Percentiles rank a stretch among this genome's conserved stretches.
phyloP scores from a whole-genome alignment of 2,329 filamentous ascomycete species.

The Epichloe coenophiala region DNA sequence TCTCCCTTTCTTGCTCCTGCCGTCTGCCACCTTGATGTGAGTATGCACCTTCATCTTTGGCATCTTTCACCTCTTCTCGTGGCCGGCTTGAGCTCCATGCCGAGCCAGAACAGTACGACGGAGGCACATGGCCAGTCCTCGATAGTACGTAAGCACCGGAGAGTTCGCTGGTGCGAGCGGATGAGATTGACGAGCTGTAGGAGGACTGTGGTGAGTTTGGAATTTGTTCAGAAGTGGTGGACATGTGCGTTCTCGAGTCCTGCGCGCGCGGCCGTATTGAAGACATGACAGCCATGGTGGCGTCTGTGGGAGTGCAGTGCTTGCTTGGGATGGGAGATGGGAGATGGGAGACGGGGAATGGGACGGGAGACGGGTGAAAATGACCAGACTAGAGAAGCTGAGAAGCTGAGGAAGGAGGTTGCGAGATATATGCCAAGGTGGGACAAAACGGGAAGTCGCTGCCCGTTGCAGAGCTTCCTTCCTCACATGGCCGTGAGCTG shows the following conservation, averaged over 20 bases:
- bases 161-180: constrained; percentile 1
- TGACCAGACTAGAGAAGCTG: background rate
- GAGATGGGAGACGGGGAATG: no score
- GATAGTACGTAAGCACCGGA: constrained; percentile 2
- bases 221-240: background rate
- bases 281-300: background rate
- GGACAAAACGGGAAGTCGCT: background rate
- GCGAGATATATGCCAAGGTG: background rate
- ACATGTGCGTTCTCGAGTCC: background rate
- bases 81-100: background rate
- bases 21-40: background rate
- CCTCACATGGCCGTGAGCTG: background rate
- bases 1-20: background rate
- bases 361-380: background rate
- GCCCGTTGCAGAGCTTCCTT: background rate
- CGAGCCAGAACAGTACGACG: background rate
- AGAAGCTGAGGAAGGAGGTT: background rate
- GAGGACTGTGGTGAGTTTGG: background rate
- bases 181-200: background rate
- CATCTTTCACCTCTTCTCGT: background rate
- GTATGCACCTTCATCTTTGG: background rate
- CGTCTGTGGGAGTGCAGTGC: background rate
- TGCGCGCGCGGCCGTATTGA: background rate
- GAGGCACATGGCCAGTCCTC: background rate
- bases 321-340: background rate